Evolutionary conservation across 305 asterid species (phyloP), one percentile per base, ranked within the genome.

Genomic region (Fraxinus velutina): DNA sequence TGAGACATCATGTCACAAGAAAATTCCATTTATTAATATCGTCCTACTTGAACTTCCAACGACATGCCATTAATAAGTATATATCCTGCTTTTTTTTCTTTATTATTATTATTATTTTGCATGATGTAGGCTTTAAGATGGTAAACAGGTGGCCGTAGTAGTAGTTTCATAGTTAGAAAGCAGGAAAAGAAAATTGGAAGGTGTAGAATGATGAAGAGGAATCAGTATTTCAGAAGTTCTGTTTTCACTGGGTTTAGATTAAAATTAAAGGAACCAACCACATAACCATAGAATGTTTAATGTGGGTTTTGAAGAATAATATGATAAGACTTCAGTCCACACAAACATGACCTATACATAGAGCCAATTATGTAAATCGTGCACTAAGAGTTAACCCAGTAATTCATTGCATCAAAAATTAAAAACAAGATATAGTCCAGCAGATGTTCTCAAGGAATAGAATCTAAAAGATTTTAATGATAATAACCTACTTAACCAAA

Each of bases 401-500:
- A 60, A 60, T 62, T 22, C 72, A 22, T 62, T 62, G 72, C 72
- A 8, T 62, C 10, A 57, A 57, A 57, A 17, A 1, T 57, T 57
- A 57, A 6, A 57, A 19, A 6, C 60, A 47, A 47, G 27, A 22
- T 19, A 60, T 64, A 24, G 33, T 64, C 73, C 34, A 64, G 13
- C 9, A 8, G 5, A 64, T 8, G 13, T 68, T 68, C 5, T 75
- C 42, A 5, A 39, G 12, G 44, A 17, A 1, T 8, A 15, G 19
- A 55, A 13, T 19, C 34, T 27, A 78, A 79, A 76, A 79, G 42
- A 44, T 78, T 76, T 47, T 70, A 80, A 76, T 27, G 10, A 78
- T 32, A 47, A 74, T 52, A 39, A 72, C 60, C 30, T 17, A 71
- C 72, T 68, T 47, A 76, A 72, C 57, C 76, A 78, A 70, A 84